Percentiles rank a stretch among this genome's conserved stretches.
phyloP scores from a whole-genome alignment of 2,329 filamentous ascomycete species.

The Aspergillus clavatus region DNA sequence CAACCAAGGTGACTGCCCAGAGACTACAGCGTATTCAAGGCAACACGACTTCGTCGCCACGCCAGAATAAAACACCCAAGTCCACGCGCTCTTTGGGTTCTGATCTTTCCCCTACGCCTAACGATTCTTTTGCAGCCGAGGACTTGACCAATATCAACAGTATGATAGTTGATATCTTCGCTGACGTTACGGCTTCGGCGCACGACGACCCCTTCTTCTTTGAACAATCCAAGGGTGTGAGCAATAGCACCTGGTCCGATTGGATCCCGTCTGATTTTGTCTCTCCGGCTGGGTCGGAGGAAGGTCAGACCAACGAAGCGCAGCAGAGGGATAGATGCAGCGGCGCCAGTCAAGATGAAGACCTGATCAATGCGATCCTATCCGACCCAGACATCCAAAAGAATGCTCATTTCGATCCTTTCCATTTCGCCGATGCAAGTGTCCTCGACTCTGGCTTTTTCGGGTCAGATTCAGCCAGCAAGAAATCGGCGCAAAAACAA shows the following conservation, averaged over 20 bases:
- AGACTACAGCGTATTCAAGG: conserved; percentile 31
- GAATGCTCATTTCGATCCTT: conserved; percentile 26
- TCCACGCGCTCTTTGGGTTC: conserved; percentile 19
- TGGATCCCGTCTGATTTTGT: conserved; percentile 35
- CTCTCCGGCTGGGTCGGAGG: conserved; percentile 28
- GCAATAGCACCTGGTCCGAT: conserved; percentile 31
- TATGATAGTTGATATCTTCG: conserved; percentile 38
- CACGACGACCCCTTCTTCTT: conserved; percentile 29
- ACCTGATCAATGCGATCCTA: conserved; percentile 34
- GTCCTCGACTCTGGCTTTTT: conserved; percentile 36
- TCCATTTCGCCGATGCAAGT: conserved; percentile 26
- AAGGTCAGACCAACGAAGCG: conserved; percentile 13
- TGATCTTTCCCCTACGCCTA: conserved; percentile 17
- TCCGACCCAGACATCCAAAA: conserved; percentile 31
- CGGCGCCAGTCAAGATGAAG: conserved; percentile 19
- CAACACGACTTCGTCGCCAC: conserved; percentile 17
- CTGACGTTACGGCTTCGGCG: conserved; percentile 22
- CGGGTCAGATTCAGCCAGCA: conserved; percentile 27
- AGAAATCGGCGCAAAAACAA: conserved; percentile 6
- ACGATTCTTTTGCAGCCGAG: conserved; percentile 22
- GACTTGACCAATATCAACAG: conserved; percentile 30
- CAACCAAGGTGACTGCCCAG: conserved; percentile 31
- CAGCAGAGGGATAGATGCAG: conserved; percentile 1
- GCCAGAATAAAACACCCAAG: conserved; percentile 22
- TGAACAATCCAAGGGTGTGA: conserved; percentile 19